Evolutionary conservation across 2,329 filamentous ascomycete species (phyloP), one percentile per base, ranked within the genome.

Genomic region (Penicillium sp.): DNA sequence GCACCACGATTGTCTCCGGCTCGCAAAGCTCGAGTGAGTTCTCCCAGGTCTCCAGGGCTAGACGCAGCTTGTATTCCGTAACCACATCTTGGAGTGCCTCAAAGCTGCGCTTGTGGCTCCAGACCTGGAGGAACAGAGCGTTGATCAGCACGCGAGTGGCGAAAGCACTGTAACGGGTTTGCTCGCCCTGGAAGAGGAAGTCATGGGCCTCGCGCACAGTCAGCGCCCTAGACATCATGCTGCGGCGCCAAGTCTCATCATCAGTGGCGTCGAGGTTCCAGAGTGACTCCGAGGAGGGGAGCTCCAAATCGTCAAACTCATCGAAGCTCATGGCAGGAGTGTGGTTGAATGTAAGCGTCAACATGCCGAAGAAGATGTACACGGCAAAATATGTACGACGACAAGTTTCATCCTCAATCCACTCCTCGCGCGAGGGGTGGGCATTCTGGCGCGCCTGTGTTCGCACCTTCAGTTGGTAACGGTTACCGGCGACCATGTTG

Each of bases 101-200:
- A n/a, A 92, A 92, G 70, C 89, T 96, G 65, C 93, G 88, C 81
- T 96, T 96, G 76, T 97, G 89, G 67, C 95, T 95, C 93, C 93
- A 99, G 2, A 97, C 92, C 71, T 97, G 93, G 41, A 99, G 80
- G 78, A 97, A 99, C 57, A 99, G 79, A 10, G 93, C 92, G 65
- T 97, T 99, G 79, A 97, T 96, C 89, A 99, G 95, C 57, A 97
- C 89, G 55, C 93, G 89, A 10, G 93, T 95, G 4, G 91, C 92
- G 68, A 97, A 99, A 1, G 92, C 92, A 66, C 92, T 97, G 77
- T 97, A 99, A 61, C 87, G 86, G 43, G 92, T 82, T 50, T 82
- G 82, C 67, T 96, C 89, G 56, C 92, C 93, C 69, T 95, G 90
- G 78, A 97, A 97, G 3, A 99, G 82, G 55, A 90, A 91, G 72